Conservation (phyloP, 129 eudicot genomes). For the Tagetes patula region DNA sequence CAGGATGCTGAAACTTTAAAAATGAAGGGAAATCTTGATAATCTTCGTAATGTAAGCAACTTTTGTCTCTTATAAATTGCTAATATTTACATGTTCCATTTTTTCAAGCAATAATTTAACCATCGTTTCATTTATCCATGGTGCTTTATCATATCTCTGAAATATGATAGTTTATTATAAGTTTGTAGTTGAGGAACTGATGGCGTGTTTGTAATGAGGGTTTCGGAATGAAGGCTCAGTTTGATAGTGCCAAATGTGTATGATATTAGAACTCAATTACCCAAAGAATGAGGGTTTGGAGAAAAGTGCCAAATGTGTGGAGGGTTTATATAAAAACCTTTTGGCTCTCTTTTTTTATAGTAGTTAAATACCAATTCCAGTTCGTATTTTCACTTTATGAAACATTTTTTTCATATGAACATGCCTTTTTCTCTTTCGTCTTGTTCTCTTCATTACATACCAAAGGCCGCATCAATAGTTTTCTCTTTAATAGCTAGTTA, state of each 20-base stretch:
- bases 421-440: neutral
- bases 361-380: neutral
- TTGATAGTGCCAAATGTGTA: neutral
- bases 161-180: neutral
- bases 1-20: constrained; percentile 76
- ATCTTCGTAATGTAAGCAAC: constrained; percentile 66
- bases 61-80: constrained; percentile 1
- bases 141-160: neutral
- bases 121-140: constrained; percentile 5
- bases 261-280: neutral
- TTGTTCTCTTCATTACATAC: neutral
- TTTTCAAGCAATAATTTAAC: neutral
- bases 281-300: neutral
- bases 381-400: neutral
- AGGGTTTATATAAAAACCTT: neutral
- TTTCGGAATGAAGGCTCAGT: neutral
- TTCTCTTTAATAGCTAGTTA: neutral
- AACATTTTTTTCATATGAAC: neutral
- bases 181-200: constrained; percentile 1
- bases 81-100: constrained; percentile 5
- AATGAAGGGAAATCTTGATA: constrained; percentile 64
- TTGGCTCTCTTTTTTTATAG: neutral
- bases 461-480: neutral
- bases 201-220: neutral
- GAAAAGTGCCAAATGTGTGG: neutral